A percentile compares a stretch with the other conserved stretches of the same genome.
phyloP scores from a whole-genome alignment of 2,329 filamentous ascomycete genomes.

The Nothophoma quercina region DNA sequence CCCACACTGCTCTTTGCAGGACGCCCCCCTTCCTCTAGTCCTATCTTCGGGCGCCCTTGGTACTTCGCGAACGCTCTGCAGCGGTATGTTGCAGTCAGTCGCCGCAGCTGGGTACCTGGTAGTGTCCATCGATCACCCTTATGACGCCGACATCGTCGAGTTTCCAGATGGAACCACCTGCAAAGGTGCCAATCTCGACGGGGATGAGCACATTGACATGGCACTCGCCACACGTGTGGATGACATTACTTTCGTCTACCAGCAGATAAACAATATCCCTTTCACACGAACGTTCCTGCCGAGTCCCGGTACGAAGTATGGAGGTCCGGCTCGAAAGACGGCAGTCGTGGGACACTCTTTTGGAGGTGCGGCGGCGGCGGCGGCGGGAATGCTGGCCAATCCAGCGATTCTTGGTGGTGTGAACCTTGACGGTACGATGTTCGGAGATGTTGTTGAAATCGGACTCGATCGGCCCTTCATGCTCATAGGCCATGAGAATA shows the following conservation, averaged over 20 bases:
- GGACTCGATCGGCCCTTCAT: slow-evolving; percentile 31
- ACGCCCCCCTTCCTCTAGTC: slow-evolving; percentile 31
- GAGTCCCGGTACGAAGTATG: not conserved
- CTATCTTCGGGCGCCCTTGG: slow-evolving; percentile 59
- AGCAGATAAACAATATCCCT: slow-evolving; percentile 25
- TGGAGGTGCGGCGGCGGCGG: slow-evolving; percentile 43
- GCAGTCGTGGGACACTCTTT: slow-evolving; percentile 48
- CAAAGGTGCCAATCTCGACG: slow-evolving; percentile 33
- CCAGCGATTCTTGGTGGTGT: slow-evolving; percentile 36
- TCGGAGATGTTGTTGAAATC: slow-evolving; percentile 24
- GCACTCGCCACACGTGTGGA: slow-evolving; percentile 30
- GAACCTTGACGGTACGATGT: slow-evolving; percentile 49
- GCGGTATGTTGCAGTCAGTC: slow-evolving; percentile 54
- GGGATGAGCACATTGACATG: slow-evolving; percentile 30
- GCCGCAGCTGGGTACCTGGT: slow-evolving; percentile 59
- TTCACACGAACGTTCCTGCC: slow-evolving; percentile 20
- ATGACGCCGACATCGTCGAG: slow-evolving; percentile 58
- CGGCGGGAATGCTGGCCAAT: slow-evolving; percentile 21
- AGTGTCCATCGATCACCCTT: slow-evolving; percentile 60
- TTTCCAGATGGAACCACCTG: slow-evolving; percentile 54
- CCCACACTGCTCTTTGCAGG: not conserved
- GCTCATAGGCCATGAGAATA: slow-evolving; percentile 38
- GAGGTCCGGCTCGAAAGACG: slow-evolving; percentile 3
- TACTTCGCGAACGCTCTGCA: slow-evolving; percentile 54
- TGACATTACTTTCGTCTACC: slow-evolving; percentile 33